Evolutionary conservation across 1,284 basidiomycete species (phyloP).

Genomic region (Cutaneotrichosporon spelunceum): DNA sequence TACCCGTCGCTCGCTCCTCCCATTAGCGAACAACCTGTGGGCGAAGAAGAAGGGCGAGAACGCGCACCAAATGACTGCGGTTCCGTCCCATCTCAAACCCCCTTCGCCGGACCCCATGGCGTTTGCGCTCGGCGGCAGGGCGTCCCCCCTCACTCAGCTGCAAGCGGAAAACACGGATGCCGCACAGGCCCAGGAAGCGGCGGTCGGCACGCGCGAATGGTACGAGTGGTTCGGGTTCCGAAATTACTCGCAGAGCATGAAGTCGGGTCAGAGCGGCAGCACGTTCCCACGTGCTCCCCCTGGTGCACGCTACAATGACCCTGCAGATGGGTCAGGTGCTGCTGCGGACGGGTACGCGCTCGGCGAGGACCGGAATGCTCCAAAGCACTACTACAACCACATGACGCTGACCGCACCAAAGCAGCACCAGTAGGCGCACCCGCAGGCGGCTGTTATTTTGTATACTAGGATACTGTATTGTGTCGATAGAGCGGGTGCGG

Average conservation of each 20-base stretch:
- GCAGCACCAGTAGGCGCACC: not conserved
- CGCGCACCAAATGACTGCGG: constrained; percentile 7
- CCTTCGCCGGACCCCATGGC: constrained; percentile 17
- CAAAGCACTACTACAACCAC: not conserved
- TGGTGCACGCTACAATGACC: not conserved
- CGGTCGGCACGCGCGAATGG: constrained; percentile 10
- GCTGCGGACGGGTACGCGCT: not conserved
- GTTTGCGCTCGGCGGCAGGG: constrained; percentile 15
- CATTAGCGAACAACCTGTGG: constrained; percentile 14
- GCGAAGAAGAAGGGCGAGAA: constrained; percentile 6
- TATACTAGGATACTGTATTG: not conserved
- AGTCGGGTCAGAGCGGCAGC: not conserved
- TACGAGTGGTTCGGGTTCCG: constrained; percentile 19
- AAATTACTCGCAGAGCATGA: constrained; percentile 7
- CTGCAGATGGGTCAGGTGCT: not conserved
- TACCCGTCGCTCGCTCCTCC: constrained; percentile 15
- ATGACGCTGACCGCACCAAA: not conserved
- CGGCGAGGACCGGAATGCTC: not conserved
- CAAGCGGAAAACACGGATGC: not conserved
- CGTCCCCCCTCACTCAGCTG: constrained; percentile 16
- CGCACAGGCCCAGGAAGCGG: not conserved
- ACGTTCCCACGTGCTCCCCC: not conserved
- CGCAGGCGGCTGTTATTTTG: not conserved
- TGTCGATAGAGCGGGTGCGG: constrained; percentile 1
- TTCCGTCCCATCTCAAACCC: not conserved